Percentiles rank a stretch among this genome's conserved stretches.
These are phyloP conservation scores for Lactarius evosmus DNA, from an alignment of 768 basidiomycete species.

Conservation along the genomic window DNA sequence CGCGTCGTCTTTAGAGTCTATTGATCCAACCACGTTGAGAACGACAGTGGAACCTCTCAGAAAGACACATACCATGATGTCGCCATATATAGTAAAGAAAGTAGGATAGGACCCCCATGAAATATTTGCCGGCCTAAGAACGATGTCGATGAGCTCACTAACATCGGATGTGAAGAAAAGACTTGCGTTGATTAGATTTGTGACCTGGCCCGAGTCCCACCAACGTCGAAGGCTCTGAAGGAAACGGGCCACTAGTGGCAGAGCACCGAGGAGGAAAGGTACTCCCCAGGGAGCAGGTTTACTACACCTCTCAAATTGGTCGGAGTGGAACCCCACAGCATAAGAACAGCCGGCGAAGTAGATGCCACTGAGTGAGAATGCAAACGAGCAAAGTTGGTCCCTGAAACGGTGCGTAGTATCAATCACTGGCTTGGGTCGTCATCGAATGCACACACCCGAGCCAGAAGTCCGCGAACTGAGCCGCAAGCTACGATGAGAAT, in stretches of 20 bases:
- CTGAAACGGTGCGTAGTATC: slow-evolving; percentile 36
- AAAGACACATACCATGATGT: slow-evolving; percentile 45
- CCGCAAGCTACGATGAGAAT: background rate
- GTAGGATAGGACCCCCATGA: slow-evolving; percentile 58
- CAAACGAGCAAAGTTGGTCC: slow-evolving; percentile 79
- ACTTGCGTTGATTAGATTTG: slow-evolving; percentile 86
- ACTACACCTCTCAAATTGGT: slow-evolving; percentile 49
- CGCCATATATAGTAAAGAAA: slow-evolving; percentile 79
- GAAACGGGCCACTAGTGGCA: slow-evolving; percentile 76
- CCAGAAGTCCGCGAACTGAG: slow-evolving; percentile 85
- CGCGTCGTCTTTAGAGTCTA: slow-evolving; percentile 41
- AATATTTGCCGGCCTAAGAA: slow-evolving; percentile 80
- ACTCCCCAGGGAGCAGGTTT: slow-evolving; percentile 53
- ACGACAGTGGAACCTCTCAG: slow-evolving; percentile 9
- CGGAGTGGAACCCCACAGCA: slow-evolving; percentile 46
- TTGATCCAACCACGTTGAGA: slow-evolving; percentile 3
- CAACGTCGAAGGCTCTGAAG: slow-evolving; percentile 89
- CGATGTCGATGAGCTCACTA: slow-evolving; percentile 7
- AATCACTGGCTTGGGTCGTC: background rate
- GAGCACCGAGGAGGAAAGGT: slow-evolving; percentile 52
- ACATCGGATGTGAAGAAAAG: background rate
- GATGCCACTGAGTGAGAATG: slow-evolving; percentile 69
- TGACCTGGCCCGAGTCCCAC: slow-evolving; percentile 63
- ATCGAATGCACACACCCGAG: slow-evolving; percentile 55
- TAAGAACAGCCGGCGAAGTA: slow-evolving; percentile 78